Percentiles rank a stretch among this genome's conserved stretches.
Conservation (phyloP, 2,329 filamentous ascomycete species). For the Sordariomycetes sp. region DNA sequence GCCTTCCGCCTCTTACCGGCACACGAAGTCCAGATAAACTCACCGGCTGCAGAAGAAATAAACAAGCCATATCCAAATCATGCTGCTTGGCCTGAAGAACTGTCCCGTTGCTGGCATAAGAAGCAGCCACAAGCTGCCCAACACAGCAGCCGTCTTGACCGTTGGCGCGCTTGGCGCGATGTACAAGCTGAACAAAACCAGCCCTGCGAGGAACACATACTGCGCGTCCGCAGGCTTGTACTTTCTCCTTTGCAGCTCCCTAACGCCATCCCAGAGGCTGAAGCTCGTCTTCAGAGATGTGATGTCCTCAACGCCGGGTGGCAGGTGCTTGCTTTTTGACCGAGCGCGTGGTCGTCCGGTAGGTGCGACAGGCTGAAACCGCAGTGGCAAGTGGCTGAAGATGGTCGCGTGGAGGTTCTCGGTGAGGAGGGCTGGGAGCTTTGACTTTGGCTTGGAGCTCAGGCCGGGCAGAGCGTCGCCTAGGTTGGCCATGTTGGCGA, state of each 20-base stretch:
- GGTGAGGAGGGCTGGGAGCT: slow-evolving; percentile 27
- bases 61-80: slow-evolving; percentile 77
- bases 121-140: slow-evolving; percentile 58
- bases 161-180: slow-evolving; percentile 76
- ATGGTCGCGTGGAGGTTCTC: slow-evolving; percentile 31
- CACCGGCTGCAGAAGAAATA: slow-evolving; percentile 93
- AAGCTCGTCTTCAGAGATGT: slow-evolving; percentile 73
- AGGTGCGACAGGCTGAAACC: slow-evolving; percentile 17
- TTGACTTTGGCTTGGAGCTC: slow-evolving; percentile 23
- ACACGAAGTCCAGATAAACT: slow-evolving; percentile 32
- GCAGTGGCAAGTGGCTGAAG: slow-evolving; percentile 30
- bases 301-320: slow-evolving; percentile 44
- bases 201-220: slow-evolving; percentile 64
- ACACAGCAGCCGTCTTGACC: slow-evolving; percentile 64
- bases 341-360: slow-evolving; percentile 24
- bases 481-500: too few relatives aligned
- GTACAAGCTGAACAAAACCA: slow-evolving; percentile 75
- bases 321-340: slow-evolving; percentile 21
- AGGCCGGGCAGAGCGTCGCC: too few relatives aligned
- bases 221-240: slow-evolving; percentile 82
- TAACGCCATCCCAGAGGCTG: slow-evolving; percentile 69
- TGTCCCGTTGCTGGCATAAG: slow-evolving; percentile 80
- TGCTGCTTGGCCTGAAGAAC: slow-evolving; percentile 81
- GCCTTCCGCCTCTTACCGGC: not conserved
- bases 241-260: slow-evolving; percentile 64